Evolutionary conservation across 108 stramenopile genomes (phyloP), one percentile per base, ranked within the genome.

Genomic region (Heterococcus sp.): DNA sequence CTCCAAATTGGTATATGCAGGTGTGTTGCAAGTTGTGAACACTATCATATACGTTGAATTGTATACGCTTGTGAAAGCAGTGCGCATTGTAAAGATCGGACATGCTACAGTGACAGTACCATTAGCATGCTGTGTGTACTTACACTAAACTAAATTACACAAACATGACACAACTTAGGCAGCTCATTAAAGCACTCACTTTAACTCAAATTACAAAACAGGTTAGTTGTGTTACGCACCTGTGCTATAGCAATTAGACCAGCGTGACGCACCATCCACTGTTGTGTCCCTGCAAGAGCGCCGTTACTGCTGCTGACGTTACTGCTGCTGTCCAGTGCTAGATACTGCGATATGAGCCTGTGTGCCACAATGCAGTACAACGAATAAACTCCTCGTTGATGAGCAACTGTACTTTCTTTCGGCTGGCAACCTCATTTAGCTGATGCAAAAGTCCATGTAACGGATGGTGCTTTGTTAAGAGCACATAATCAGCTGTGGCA

Each of bases 201-300:
- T 21, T 58, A 21, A 8, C 46, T 8, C 46, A 21, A 21, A 21
- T 21, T 58, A 21, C 46, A 8, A 21, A 58, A 8, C 8, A 21
- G 8, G 46, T 58, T 8, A 8, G 46, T 58, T 14, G 21, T 21
- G 46, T 8, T 21, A 14, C 46, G 14, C 46, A 58, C 46, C 46
- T 58, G 46, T 14, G 46, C 46, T 27, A 81, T 32, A 35, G 79
- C 79, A 3, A 63, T 39, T 35, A 81, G 65, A 2, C 58, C 72
- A n/a, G 79, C 79, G 65, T 81, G 72, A 31, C 72, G 71, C 38
- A 39, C 69, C 63, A 66, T 37, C 79, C 79, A 81, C 26, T 37
- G 26, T 37, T 72, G 64, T 66, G 66, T 39, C 65, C 58, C 39
- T n/a, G 46, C 46, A 58, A 21, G 14, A 58, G 46, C 46, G 46